Percentiles rank a stretch among this genome's conserved stretches.
Conservation (phyloP, 129 eudicot species). For the Glebionis coronaria region DNA sequence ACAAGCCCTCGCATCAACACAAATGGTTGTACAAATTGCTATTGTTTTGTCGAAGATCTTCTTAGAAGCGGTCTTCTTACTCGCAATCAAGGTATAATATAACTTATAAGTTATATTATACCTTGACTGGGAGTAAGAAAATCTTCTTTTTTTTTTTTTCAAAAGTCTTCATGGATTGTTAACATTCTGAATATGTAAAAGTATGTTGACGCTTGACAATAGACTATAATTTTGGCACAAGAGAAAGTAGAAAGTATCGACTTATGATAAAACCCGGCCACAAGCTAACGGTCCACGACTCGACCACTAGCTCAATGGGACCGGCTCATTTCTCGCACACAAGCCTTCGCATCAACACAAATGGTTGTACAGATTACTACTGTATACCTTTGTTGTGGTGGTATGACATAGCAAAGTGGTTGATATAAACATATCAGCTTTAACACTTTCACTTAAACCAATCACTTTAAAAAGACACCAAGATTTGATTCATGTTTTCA, state of each 20-base stretch:
- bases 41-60: no score
- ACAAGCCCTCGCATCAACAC: constrained; percentile 1
- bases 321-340: neutral
- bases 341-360: neutral
- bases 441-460: constrained; percentile 23
- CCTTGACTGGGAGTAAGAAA: no score
- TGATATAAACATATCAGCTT: constrained; percentile 18
- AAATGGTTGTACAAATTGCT: neutral
- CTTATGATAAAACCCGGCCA: neutral
- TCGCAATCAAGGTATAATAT: no score
- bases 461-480: constrained; percentile 23
- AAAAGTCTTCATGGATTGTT: no score
- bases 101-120: no score
- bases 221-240: no score
- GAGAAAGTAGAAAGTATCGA: neutral
- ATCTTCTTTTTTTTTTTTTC: no score
- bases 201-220: no score
- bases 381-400: constrained; percentile 1
- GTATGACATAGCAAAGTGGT: constrained; percentile 18
- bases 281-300: neutral
- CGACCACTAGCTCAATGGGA: neutral
- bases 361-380: neutral
- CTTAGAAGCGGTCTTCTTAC: no score
- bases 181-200: no score
- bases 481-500: constrained; percentile 22